Conservation (phyloP, 2,329 filamentous ascomycete species). For the Clonostachys rosea region DNA sequence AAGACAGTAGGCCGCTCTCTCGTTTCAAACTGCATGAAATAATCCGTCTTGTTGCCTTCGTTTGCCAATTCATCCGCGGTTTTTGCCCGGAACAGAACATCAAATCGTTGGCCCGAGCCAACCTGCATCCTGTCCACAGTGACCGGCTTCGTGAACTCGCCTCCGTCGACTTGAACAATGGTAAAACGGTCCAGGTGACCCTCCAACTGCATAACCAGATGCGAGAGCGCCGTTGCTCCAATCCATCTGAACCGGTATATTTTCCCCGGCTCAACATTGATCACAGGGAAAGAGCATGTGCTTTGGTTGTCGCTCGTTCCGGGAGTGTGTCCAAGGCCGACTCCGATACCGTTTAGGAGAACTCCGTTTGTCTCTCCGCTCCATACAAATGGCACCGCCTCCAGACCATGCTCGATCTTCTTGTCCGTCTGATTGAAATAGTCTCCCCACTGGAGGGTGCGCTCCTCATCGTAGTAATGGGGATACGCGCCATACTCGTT, state of each 20-base stretch:
- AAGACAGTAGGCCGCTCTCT: slow-evolving; percentile 39
- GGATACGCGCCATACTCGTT: slow-evolving; percentile 40
- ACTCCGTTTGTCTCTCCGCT: slow-evolving; percentile 46
- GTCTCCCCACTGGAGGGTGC: slow-evolving; percentile 50
- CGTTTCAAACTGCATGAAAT: slow-evolving; percentile 42
- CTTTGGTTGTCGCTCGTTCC: neutral
- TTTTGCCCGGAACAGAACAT: slow-evolving; percentile 50
- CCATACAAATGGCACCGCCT: slow-evolving; percentile 46
- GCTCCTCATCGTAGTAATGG: slow-evolving; percentile 59
- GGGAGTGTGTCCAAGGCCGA: neutral
- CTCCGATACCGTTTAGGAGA: slow-evolving; percentile 10
- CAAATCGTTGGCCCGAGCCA: slow-evolving; percentile 56
- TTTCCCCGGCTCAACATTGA: slow-evolving; percentile 54
- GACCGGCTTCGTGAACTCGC: slow-evolving; percentile 44
- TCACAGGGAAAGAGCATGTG: slow-evolving; percentile 39
- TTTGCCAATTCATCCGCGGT: slow-evolving; percentile 30
- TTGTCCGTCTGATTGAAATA: slow-evolving; percentile 51
- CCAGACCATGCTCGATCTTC: slow-evolving; percentile 43
- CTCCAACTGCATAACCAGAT: slow-evolving; percentile 50
- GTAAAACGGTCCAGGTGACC: slow-evolving; percentile 44
- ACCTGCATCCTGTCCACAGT: slow-evolving; percentile 47
- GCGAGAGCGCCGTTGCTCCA: slow-evolving; percentile 48
- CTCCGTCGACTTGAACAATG: slow-evolving; percentile 57
- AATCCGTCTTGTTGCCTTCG: slow-evolving; percentile 23
- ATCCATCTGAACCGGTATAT: slow-evolving; percentile 60